These are phyloP conservation scores for Penicillium desertorum DNA, from an alignment of 495 filamentous ascomycete species.

Conservation along the genomic window DNA sequence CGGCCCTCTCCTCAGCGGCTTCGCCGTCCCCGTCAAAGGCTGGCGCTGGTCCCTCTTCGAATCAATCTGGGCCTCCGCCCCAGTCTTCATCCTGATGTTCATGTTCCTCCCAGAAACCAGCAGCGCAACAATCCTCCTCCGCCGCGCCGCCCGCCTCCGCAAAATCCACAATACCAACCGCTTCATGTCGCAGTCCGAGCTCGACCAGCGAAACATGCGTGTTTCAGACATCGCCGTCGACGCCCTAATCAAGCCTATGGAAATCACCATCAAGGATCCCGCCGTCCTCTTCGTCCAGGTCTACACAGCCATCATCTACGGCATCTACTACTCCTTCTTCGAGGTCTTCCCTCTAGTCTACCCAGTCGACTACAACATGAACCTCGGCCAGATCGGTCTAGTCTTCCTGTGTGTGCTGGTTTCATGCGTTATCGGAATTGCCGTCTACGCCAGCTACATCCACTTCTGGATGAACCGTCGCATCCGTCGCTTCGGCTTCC, in stretches of 20 bases:
- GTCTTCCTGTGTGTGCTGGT: conserved; percentile 65
- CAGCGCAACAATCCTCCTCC: conserved; percentile 55
- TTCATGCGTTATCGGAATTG: conserved; percentile 53
- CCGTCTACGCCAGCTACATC: conserved; percentile 54
- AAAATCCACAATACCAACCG: conserved; percentile 41
- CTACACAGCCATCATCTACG: conserved; percentile 64
- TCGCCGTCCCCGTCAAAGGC: conserved; percentile 52
- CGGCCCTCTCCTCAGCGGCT: conserved; percentile 63
- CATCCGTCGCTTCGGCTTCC: conserved; percentile 46
- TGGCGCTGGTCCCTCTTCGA: conserved; percentile 60
- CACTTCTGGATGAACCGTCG: conserved; percentile 53
- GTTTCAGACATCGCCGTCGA: conserved; percentile 50
- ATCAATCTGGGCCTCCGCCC: conserved; percentile 46
- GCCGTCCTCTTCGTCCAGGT: conserved; percentile 61
- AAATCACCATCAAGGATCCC: conserved; percentile 64
- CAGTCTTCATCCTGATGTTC: conserved; percentile 52
- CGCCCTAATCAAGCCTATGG: conserved; percentile 60
- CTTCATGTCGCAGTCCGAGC: conserved; percentile 50
- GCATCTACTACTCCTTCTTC: conserved; percentile 71
- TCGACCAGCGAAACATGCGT: conserved; percentile 51
- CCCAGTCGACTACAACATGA: conserved; percentile 60
- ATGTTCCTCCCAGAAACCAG: conserved; percentile 58
- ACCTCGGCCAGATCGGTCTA: conserved; percentile 59
- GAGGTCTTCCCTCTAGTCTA: conserved; percentile 76
- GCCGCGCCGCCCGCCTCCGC: conserved; percentile 55